Conservation (phyloP, 202 grass and related monocot species). For the Tripidium arundinaceum region DNA sequence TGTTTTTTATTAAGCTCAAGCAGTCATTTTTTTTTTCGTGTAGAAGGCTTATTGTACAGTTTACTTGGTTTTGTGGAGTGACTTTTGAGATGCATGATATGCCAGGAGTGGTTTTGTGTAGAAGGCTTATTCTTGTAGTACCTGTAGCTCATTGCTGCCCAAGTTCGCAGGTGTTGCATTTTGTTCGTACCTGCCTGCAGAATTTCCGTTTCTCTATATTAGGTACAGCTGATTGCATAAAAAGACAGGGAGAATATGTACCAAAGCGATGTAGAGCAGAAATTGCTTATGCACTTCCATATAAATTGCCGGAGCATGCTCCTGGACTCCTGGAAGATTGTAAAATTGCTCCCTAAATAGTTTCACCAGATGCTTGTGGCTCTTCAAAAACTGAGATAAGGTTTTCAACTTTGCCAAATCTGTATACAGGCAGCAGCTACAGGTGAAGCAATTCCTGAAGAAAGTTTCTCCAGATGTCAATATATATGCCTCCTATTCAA, state of each 20-base stretch:
- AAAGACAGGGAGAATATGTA: not conserved
- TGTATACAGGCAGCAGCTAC: not conserved
- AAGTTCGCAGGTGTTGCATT: not conserved
- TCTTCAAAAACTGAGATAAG: not conserved
- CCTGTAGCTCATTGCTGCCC: conserved; percentile 5
- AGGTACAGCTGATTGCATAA: not conserved
- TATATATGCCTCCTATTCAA: not conserved
- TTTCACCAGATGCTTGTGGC: not conserved
- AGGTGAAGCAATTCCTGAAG: not conserved
- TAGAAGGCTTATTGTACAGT: conserved; percentile 31
- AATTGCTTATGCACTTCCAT: not conserved
- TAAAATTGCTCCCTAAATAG: not conserved
- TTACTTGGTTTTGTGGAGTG: conserved; percentile 3
- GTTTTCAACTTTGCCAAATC: not conserved
- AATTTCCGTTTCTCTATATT: conserved; percentile 7
- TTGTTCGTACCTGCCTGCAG: not conserved
- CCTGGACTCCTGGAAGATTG: not conserved
- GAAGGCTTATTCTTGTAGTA: not conserved
- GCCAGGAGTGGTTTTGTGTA: conserved; percentile 21
- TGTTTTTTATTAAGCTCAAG: conserved; percentile 23
- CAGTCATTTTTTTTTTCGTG: not conserved
- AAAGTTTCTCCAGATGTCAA: not conserved
- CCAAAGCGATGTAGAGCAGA: not conserved
- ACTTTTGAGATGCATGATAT: conserved; percentile 18
- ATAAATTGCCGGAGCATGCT: not conserved